Conservation (phyloP, 371 early-diverging fungal genomes). For the Rhizomucor pusillus region DNA sequence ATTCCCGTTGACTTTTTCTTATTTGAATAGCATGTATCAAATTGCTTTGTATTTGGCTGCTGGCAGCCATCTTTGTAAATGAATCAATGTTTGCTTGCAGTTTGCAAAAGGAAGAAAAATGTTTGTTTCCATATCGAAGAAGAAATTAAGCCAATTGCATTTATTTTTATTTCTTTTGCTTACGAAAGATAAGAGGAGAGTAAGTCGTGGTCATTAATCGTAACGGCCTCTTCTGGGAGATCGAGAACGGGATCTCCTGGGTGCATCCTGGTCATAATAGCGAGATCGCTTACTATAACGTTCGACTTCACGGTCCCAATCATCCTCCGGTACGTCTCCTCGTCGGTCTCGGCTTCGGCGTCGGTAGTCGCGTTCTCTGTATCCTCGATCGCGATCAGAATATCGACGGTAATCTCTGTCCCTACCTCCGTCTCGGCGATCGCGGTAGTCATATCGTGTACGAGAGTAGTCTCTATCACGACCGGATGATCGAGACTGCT, state of each 20-base stretch:
- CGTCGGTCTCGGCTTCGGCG: slow-evolving; percentile 25
- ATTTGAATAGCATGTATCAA: no score
- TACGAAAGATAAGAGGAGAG: no score
- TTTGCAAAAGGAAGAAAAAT: no score
- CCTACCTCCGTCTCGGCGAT: slow-evolving; percentile 53
- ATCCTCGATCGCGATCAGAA: slow-evolving; percentile 47
- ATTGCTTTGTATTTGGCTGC: no score
- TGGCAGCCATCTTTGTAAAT: no score
- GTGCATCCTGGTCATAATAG: slow-evolving; percentile 12
- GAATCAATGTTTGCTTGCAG: no score
- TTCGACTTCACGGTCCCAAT: slow-evolving; percentile 30
- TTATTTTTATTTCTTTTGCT: no score
- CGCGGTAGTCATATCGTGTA: slow-evolving; percentile 48
- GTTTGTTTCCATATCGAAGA: no score
- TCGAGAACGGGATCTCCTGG: slow-evolving; percentile 21
- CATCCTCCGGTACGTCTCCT: slow-evolving; percentile 14
- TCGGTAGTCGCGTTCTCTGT: slow-evolving; percentile 31
- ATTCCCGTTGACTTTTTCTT: no score
- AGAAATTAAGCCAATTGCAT: no score
- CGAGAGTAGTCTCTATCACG: slow-evolving; percentile 36
- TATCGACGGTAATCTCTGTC: slow-evolving; percentile 54
- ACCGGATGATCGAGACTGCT: slow-evolving; percentile 2
- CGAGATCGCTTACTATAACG: slow-evolving; percentile 18
- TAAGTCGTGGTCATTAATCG: slow-evolving; percentile 10
- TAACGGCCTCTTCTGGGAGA: slow-evolving; percentile 20